phyloP scores from a whole-genome alignment of 805 yeast species.

The Tetrapisispora nanseiensis region DNA sequence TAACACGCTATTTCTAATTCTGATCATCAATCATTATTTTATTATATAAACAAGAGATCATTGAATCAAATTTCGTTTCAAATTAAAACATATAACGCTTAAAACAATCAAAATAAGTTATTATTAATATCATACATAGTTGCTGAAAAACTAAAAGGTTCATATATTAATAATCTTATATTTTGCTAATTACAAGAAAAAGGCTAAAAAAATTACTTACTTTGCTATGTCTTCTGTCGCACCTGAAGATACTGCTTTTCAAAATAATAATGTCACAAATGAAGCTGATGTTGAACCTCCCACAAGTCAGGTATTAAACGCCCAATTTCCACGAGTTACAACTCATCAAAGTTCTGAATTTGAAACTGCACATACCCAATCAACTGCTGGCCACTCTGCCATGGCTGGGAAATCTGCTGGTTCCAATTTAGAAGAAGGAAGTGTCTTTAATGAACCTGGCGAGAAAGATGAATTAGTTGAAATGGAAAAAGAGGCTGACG shows the following conservation, averaged over 20 bases:
- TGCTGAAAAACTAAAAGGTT: not conserved
- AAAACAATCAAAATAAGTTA: no score
- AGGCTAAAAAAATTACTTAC: not conserved
- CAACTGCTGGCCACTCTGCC: not conserved
- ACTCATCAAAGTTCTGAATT: constrained; percentile 1
- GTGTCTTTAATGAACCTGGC: not conserved
- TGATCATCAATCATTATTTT: no score
- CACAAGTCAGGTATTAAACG: not conserved
- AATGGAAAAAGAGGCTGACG: constrained; percentile 7
- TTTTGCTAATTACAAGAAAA: not conserved
- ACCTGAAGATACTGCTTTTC: not conserved
- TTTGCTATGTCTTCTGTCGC: not conserved
- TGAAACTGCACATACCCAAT: constrained; percentile 1
- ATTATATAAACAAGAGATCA: no score
- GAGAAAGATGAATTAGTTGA: constrained; percentile 30
- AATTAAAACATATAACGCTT: no score
- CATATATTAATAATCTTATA: not conserved
- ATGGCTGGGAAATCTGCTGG: constrained; percentile 1
- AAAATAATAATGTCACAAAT: not conserved
- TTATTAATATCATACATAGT: no score
- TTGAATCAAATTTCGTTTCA: no score
- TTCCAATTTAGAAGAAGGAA: not conserved
- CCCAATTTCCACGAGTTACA: not conserved
- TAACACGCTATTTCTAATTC: no score
- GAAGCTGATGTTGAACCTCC: not conserved